These are phyloP conservation scores for Calonectria multiphialidica DNA, from an alignment of 2,329 filamentous ascomycete species.

Conservation along the genomic window DNA sequence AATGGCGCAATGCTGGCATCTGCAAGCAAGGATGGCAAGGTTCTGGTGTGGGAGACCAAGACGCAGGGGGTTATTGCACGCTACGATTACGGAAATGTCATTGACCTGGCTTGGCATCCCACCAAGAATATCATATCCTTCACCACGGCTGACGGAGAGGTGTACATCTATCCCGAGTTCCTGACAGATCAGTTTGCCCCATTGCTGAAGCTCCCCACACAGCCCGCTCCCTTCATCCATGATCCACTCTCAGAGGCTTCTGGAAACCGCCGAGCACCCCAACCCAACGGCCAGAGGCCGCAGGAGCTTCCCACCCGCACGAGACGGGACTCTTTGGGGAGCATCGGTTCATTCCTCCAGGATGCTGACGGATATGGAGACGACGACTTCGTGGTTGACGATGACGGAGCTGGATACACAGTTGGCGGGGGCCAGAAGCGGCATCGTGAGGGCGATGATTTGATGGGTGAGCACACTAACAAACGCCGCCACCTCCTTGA, in stretches of 20 bases:
- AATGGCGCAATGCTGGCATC: constrained; percentile 90
- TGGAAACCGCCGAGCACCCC: constrained; percentile 70
- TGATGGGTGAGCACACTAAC: constrained; percentile 54
- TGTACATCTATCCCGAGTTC: constrained; percentile 88
- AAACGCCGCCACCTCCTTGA: constrained; percentile 65
- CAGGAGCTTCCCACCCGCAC: constrained; percentile 60
- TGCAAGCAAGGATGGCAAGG: constrained; percentile 75
- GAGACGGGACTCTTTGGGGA: constrained; percentile 76
- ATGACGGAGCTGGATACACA: constrained; percentile 93
- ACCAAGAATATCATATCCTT: constrained; percentile 90
- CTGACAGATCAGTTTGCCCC: constrained; percentile 69
- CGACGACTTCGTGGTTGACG: constrained; percentile 92
- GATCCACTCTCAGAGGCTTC: constrained; percentile 80
- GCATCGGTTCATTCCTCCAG: constrained; percentile 82
- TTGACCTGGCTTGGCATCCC: constrained; percentile 92
- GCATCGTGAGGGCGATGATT: constrained; percentile 65
- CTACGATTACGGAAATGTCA: constrained; percentile 85
- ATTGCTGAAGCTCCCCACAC: constrained; percentile 68
- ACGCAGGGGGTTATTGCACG: constrained; percentile 85
- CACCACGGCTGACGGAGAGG: constrained; percentile 90
- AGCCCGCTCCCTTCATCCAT: constrained; percentile 88
- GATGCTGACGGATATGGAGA: constrained; percentile 66
- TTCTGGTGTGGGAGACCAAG: constrained; percentile 90
- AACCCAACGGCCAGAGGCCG: constrained; percentile 67
- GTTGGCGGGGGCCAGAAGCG: constrained; percentile 66